A percentile compares a stretch with the other conserved stretches of the same genome.
Evolutionary conservation across 495 filamentous ascomycete genomes (phyloP).

Genomic region (Trichoderma asperelloides): DNA sequence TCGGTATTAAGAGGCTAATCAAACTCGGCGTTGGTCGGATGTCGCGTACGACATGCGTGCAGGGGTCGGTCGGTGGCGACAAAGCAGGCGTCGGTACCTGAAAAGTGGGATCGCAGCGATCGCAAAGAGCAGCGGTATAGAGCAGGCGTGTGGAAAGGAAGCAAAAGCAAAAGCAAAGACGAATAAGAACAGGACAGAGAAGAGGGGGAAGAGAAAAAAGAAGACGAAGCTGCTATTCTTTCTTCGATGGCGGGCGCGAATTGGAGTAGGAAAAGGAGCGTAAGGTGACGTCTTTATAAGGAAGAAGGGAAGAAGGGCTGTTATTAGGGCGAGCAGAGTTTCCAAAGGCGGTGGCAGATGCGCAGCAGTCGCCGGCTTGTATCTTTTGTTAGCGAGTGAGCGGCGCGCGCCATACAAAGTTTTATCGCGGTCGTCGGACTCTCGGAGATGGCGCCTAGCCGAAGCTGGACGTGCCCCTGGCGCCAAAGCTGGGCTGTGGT

Average conservation of each 20-base stretch:
- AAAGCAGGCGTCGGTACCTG: background rate
- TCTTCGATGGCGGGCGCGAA: background rate
- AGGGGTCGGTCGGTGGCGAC: background rate
- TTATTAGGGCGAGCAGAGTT: background rate
- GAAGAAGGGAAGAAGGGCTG: background rate
- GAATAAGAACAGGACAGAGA: background rate
- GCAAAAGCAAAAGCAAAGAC: background rate
- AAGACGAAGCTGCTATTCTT: background rate
- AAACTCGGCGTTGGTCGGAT: constrained; percentile 3
- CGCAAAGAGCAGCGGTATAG: background rate
- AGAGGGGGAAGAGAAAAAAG: background rate
- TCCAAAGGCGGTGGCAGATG: background rate
- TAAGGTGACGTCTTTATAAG: background rate
- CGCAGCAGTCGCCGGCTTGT: background rate
- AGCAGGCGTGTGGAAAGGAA: background rate
- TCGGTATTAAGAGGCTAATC: background rate
- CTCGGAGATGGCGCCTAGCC: background rate
- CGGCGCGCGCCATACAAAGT: background rate
- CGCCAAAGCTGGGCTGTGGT: background rate
- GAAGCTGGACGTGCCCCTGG: background rate
- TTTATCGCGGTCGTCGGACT: background rate
- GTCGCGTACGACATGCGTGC: background rate
- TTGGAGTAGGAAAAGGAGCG: background rate
- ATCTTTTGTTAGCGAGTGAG: background rate
- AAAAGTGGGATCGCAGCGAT: background rate